These are phyloP conservation scores for Flagelloscypha sp. DNA, from an alignment of 768 basidiomycete genomes.

Conservation along the genomic window DNA sequence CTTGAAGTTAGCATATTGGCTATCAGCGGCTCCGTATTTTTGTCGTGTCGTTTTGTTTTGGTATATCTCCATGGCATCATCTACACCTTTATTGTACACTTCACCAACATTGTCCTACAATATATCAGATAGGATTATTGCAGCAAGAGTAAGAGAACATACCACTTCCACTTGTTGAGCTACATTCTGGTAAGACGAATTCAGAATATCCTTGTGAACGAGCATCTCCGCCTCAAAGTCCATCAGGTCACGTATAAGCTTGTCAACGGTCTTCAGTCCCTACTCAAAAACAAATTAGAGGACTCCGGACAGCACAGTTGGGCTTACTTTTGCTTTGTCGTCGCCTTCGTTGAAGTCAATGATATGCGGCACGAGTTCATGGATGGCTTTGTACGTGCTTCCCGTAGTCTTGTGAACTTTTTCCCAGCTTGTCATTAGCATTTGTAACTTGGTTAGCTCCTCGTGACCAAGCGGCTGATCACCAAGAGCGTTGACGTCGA, in stretches of 20 bases:
- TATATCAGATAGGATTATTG: constrained; percentile 2
- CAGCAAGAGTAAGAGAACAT: constrained; percentile 17
- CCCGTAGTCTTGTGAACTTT: constrained; percentile 42
- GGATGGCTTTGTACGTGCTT: constrained; percentile 36
- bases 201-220: constrained; percentile 45
- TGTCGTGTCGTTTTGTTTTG: constrained; percentile 60
- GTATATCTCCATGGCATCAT: constrained; percentile 38
- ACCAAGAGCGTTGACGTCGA: constrained; percentile 53
- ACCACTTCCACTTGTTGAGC: constrained; percentile 53
- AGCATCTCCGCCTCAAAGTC: constrained; percentile 58
- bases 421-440: constrained; percentile 58
- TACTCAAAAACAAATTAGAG: constrained; percentile 16
- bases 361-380: constrained; percentile 46
- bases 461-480: constrained; percentile 58
- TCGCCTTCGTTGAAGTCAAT: constrained; percentile 55
- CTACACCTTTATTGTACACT: constrained; percentile 41
- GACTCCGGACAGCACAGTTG: not conserved
- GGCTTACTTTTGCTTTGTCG: constrained; percentile 42
- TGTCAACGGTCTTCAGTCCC: constrained; percentile 55
- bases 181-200: constrained; percentile 48
- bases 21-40: constrained; percentile 63
- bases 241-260: constrained; percentile 57
- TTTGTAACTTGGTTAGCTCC: constrained; percentile 45
- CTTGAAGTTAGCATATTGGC: constrained; percentile 54
- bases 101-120: constrained; percentile 44